Evolutionary conservation across 1,284 basidiomycete species (phyloP).

Genomic region (Ganoderma boninense): DNA sequence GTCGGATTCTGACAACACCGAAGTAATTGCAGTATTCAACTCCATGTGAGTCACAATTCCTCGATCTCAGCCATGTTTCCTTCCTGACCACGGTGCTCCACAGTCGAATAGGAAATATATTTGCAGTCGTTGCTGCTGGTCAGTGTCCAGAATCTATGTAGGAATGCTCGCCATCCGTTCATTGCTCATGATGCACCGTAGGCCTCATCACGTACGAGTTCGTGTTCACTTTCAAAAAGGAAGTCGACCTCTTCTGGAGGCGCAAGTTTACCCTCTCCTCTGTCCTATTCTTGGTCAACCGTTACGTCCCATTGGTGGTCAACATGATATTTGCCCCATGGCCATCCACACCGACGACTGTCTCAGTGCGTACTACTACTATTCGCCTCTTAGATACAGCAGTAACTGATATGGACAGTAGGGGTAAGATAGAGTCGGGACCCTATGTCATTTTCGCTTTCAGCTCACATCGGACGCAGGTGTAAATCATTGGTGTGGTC

Average conservation of each 20-base stretch:
- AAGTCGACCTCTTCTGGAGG: conserved; percentile 21
- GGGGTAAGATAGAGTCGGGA: neutral
- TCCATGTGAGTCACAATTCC: neutral
- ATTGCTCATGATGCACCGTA: neutral
- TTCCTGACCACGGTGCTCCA: neutral
- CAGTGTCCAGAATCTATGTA: neutral
- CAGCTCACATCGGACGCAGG: neutral
- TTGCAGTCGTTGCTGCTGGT: conserved; percentile 7
- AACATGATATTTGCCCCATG: conserved; percentile 4
- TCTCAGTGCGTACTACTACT: neutral
- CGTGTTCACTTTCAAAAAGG: conserved; percentile 14
- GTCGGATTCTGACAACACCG: conserved; percentile 5
- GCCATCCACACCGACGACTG: neutral
- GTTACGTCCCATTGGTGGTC: conserved; percentile 10
- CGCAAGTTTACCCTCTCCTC: conserved; percentile 11
- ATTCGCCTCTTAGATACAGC: neutral
- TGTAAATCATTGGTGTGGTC: neutral
- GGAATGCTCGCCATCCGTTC: too few species aligned
- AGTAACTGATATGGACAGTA: neutral
- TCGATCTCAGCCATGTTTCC: neutral
- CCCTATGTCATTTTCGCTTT: too few species aligned
- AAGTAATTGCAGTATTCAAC: neutral
- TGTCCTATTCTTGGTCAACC: conserved; percentile 18
- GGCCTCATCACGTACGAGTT: conserved; percentile 18
- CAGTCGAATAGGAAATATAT: conserved; percentile 4